Evolutionary conservation across 345 rosid species (phyloP).

Genomic region (Lepidium aucheri): DNA sequence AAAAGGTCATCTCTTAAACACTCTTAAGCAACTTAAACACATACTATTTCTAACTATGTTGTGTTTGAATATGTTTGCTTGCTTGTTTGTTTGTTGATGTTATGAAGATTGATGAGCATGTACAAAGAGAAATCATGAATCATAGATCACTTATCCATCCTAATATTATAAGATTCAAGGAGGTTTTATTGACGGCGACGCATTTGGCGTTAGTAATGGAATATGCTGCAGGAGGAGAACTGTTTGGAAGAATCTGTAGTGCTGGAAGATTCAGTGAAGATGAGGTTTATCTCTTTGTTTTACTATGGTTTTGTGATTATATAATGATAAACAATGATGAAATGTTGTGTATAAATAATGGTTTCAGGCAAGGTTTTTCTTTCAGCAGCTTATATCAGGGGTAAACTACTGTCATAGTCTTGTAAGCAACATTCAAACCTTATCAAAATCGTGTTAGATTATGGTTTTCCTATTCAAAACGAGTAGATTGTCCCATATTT

Average conservation of each 20-base stretch:
- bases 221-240: slow-evolving; percentile 73
- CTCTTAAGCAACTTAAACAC: neutral
- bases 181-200: slow-evolving; percentile 56
- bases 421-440: slow-evolving; percentile 27
- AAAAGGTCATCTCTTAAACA: slow-evolving; percentile 31
- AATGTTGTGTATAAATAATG: neutral
- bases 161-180: slow-evolving; percentile 62
- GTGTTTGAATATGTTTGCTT: neutral
- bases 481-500: too few species aligned
- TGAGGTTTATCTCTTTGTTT: slow-evolving; percentile 34
- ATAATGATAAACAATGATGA: neutral
- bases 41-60: too few species aligned
- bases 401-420: slow-evolving; percentile 67
- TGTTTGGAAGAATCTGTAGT: slow-evolving; percentile 52
- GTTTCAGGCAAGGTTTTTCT: slow-evolving; percentile 68
- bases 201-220: slow-evolving; percentile 75
- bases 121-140: slow-evolving; percentile 66
- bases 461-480: too few species aligned
- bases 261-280: slow-evolving; percentile 69
- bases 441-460: neutral
- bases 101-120: slow-evolving; percentile 64
- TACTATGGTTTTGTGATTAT: neutral
- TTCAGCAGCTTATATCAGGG: slow-evolving; percentile 72
- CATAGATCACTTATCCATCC: slow-evolving; percentile 72
- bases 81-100: neutral